Base-by-base conservation (phyloP, 345 rosid genomes). In the Theobroma cacao region DNA sequence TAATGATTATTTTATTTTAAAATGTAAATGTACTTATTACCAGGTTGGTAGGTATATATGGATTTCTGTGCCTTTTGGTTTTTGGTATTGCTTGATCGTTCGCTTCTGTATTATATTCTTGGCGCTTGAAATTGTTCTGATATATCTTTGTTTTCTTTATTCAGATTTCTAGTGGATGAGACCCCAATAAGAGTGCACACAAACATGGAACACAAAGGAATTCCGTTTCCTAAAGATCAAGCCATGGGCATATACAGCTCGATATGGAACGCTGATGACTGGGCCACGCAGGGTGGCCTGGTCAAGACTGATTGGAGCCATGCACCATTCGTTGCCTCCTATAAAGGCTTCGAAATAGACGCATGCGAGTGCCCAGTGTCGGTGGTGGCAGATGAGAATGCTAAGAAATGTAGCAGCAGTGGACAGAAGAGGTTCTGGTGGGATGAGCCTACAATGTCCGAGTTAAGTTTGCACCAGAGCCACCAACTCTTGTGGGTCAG, bases 221-320 rank as follows among this genome's bases (percentile, higher is more conserved):
- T 97, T 20, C 94, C 98, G 1, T 97, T 84, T 73, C 98, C 98
- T 0, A 97, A 88, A 88, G 97, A 94, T 76, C 99, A 97, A 77
- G 84, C 98, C 14, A 97, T 97, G 99, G 97, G 99, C 2, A 94
- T 93, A 0, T 94, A 93, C 88, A 97, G 99, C 81, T 97, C 99
- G 14, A 94, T 97, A 41, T 97, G 99, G 99, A 97, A 97, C 15
- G 99, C 99, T 1, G 99, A 97, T 73, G 98, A 97, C 79, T 97
- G 99, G 99, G 99, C 99, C 1, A 97, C 99, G 0, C 99, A 93
- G 72, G 99, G 99, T 34, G 99, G 99, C 7, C 86, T 91, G 52
- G 85, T 97, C 12, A 97, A 97, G 87, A 97, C 99, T 0, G 98
- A 97, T 56, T 97, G 98, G 99, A 86, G 82, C 77, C 99, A 94